Evolutionary conservation across 768 basidiomycete genomes (phyloP), one percentile per base, ranked within the genome.

Genomic region (Lactarius deliciosus): DNA sequence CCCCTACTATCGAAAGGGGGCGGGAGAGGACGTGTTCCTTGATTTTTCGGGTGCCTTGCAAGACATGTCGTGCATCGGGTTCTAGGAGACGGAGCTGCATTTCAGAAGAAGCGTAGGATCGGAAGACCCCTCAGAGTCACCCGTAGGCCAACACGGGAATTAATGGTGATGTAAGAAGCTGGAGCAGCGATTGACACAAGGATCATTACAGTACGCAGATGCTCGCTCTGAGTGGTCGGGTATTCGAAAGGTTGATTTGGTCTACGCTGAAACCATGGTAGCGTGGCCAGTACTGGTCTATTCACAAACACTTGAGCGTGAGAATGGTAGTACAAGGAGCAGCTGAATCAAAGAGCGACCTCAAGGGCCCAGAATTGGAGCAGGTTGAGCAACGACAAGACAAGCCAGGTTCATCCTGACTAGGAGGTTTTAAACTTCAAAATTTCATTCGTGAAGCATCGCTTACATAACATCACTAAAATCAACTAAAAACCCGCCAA

Each of bases 381-480:
- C 18, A 2, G 18, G 55, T 34, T 6, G 28, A 16, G 25, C 16
- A 6, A 8, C 32, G 7, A 18, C 18, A n/a, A 34, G 55, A 32
- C 18, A 25, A 0, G 25, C 11, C 6, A 25, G 40, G 32, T 0
- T 32, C 32, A 43, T 20, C 6, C 55, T 30, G 32, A 36, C 5
- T 30, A 43, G 22, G 50, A 25, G 22, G 28, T 11, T 11, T 40
- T 41, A 36, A 34, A 30, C 20, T 32, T n/a, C 40, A 34, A 55
- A 28, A 43, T 25, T 25, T 41, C 56, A 50, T 50, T 50, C 62
- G 47, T 43, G 54, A 34, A 38, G 36, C 32, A 58, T 28, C 22
- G 34, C 22, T 63, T 50, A 54, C 50, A 54, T 53, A 41, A 66
- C 13, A 5, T 5, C 53, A 54, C 22, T 57, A 18, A 25, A 8